Conservation (phyloP, 768 basidiomycete genomes). For the Calocybe gangraenosa region DNA sequence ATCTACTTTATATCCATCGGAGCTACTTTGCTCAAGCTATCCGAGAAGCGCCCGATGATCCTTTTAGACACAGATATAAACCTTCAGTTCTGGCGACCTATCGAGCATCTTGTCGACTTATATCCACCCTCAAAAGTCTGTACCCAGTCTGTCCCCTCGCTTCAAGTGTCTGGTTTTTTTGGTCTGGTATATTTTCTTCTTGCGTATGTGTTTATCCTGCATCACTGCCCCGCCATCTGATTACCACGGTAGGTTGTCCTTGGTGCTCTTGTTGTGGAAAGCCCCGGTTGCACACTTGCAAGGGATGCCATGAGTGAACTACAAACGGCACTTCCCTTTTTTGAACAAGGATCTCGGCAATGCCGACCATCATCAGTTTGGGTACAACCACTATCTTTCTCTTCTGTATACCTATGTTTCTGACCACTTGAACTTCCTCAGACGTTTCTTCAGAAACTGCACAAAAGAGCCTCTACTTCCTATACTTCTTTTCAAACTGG, state of each 20-base stretch:
- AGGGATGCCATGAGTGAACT: slow-evolving; percentile 34
- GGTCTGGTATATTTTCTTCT: slow-evolving; percentile 45
- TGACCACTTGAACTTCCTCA: slow-evolving; percentile 10
- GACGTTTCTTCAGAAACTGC: slow-evolving; percentile 35
- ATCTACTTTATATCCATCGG: slow-evolving; percentile 43
- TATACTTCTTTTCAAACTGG: slow-evolving; percentile 26
- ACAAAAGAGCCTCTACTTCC: slow-evolving; percentile 28
- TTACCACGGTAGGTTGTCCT: slow-evolving; percentile 33
- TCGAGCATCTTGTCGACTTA: slow-evolving; percentile 39
- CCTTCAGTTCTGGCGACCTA: slow-evolving; percentile 42
- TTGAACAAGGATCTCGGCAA: slow-evolving; percentile 34
- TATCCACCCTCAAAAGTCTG: slow-evolving; percentile 33
- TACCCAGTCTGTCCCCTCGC: slow-evolving; percentile 31
- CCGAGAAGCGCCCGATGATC: slow-evolving; percentile 35
- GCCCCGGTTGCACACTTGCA: slow-evolving; percentile 39
- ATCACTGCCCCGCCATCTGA: slow-evolving; percentile 1
- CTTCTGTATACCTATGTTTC: background rate
- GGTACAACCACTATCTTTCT: slow-evolving; percentile 20
- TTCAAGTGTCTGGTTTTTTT: slow-evolving; percentile 43
- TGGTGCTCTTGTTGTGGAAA: slow-evolving; percentile 41
- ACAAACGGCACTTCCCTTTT: slow-evolving; percentile 32
- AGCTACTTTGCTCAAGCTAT: slow-evolving; percentile 47
- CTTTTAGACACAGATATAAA: slow-evolving; percentile 39
- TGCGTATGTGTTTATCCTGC: slow-evolving; percentile 31
- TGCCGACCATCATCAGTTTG: slow-evolving; percentile 33